phyloP scores from a whole-genome alignment of 1,284 basidiomycete genomes.

The Limonomyces culmigenus region DNA sequence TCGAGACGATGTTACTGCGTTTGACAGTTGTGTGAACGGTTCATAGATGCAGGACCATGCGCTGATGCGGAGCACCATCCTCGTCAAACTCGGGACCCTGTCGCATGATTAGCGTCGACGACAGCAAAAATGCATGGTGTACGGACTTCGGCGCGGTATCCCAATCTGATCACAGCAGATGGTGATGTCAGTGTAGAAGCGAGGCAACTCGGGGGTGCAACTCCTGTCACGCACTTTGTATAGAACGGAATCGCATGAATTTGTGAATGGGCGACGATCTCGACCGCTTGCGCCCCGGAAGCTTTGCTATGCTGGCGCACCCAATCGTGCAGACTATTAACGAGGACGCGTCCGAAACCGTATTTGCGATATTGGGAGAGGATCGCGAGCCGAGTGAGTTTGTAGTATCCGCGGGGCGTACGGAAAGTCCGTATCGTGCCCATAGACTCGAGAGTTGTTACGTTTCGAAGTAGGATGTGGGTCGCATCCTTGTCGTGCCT shows the following conservation, averaged over 20 bases:
- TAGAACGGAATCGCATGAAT: constrained; percentile 57
- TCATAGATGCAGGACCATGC: constrained; percentile 46
- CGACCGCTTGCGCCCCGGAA: constrained; percentile 14
- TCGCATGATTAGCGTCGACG: background rate
- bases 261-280: constrained; percentile 49
- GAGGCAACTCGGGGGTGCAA: too few relatives aligned
- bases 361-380: constrained; percentile 44
- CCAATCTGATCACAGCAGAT: constrained; percentile 29
- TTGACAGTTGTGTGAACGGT: too few relatives aligned
- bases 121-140: background rate
- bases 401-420: constrained; percentile 14
- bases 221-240: constrained; percentile 28
- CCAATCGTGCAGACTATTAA: constrained; percentile 42
- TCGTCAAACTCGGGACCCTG: constrained; percentile 66
- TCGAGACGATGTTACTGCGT: too few relatives aligned
- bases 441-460: constrained; percentile 32
- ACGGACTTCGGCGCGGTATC: constrained; percentile 49
- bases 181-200: too few relatives aligned
- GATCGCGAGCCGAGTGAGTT: constrained; percentile 52
- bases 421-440: constrained; percentile 43
- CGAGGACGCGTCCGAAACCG: constrained; percentile 46
- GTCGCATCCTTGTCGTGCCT: constrained; percentile 44
- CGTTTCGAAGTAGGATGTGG: constrained; percentile 53
- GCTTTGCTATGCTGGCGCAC: constrained; percentile 22
- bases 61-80: constrained; percentile 66